These are phyloP conservation scores for Pythium rishiriense DNA, from an alignment of 352 stramenopile species.

Conservation along the genomic window DNA sequence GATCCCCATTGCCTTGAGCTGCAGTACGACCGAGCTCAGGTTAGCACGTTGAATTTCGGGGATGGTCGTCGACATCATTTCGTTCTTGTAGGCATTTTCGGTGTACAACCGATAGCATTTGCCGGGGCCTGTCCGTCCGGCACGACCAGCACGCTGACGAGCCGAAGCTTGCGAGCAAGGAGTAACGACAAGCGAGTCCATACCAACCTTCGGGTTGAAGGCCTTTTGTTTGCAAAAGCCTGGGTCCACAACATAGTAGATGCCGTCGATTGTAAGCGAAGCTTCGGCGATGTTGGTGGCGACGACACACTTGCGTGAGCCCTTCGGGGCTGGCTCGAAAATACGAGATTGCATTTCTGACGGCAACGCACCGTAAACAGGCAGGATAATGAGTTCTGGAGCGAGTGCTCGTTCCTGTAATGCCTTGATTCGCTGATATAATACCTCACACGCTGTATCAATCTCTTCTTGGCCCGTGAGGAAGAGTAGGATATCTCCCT, in stretches of 20 bases:
- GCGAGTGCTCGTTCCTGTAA: slow-evolving; percentile 92
- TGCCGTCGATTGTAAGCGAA: slow-evolving; percentile 99
- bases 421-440: slow-evolving; percentile 97
- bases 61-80: slow-evolving; percentile 97
- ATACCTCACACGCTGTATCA: slow-evolving; percentile 97
- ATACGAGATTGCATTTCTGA: slow-evolving; percentile 99
- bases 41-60: slow-evolving; percentile 99
- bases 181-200: slow-evolving; percentile 99
- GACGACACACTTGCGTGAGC: slow-evolving; percentile 97
- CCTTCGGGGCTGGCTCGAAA: slow-evolving; percentile 96
- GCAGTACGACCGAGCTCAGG: slow-evolving; percentile 97
- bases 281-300: slow-evolving; percentile 99
- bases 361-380: slow-evolving; percentile 97
- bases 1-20: slow-evolving; percentile 99
- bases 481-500: slow-evolving; percentile 99
- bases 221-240: slow-evolving; percentile 99
- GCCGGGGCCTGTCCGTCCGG: slow-evolving; percentile 97
- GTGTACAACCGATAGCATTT: slow-evolving; percentile 99
- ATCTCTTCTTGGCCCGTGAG: slow-evolving; percentile 99
- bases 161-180: slow-evolving; percentile 98
- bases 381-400: slow-evolving; percentile 97
- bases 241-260: slow-evolving; percentile 93
- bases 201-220: slow-evolving; percentile 99
- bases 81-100: slow-evolving; percentile 96
- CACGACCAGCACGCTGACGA: slow-evolving; percentile 96